Percentiles rank a stretch among this genome's conserved stretches.
These are phyloP conservation scores for Spathaspora girioi DNA, from an alignment of 805 yeast genomes.

Conservation along the genomic window DNA sequence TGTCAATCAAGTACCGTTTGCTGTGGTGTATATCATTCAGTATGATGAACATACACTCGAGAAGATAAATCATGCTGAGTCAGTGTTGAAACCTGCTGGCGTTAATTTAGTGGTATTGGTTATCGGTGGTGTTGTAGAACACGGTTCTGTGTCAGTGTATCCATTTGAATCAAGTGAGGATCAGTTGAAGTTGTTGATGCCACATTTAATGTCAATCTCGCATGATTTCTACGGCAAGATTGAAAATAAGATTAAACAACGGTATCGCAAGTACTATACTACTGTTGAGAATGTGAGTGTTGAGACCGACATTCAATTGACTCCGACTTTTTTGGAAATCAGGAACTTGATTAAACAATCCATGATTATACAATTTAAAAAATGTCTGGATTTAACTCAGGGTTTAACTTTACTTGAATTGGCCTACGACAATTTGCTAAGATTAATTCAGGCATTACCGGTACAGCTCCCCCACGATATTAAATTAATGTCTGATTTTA, in stretches of 20 bases:
- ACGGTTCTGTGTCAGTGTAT: not conserved
- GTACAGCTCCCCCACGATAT: conserved; percentile 21
- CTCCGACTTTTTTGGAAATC: conserved; percentile 36
- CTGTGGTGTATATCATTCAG: conserved; percentile 17
- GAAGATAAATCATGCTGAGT: not conserved
- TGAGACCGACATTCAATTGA: conserved; percentile 25
- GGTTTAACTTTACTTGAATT: conserved; percentile 26
- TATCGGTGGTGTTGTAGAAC: not conserved
- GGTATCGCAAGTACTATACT: conserved; percentile 35
- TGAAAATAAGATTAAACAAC: conserved; percentile 28
- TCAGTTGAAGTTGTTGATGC: not conserved
- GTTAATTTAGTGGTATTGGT: not conserved
- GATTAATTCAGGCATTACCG: conserved; percentile 6
- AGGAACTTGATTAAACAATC: conserved; percentile 36
- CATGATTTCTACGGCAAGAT: conserved; percentile 30
- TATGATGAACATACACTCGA: conserved; percentile 10
- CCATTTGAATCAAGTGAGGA: not conserved
- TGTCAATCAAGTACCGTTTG: conserved; percentile 27
- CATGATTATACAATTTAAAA: conserved; percentile 27
- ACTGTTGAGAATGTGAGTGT: conserved; percentile 9
- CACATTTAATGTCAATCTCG: conserved; percentile 11
- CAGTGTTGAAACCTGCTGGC: not conserved
- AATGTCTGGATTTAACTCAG: conserved; percentile 31
- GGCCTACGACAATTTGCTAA: conserved; percentile 28
- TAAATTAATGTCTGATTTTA: conserved; percentile 25